Base-by-base conservation (phyloP, 495 filamentous ascomycete species). In the Talaromyces thailandensis region DNA sequence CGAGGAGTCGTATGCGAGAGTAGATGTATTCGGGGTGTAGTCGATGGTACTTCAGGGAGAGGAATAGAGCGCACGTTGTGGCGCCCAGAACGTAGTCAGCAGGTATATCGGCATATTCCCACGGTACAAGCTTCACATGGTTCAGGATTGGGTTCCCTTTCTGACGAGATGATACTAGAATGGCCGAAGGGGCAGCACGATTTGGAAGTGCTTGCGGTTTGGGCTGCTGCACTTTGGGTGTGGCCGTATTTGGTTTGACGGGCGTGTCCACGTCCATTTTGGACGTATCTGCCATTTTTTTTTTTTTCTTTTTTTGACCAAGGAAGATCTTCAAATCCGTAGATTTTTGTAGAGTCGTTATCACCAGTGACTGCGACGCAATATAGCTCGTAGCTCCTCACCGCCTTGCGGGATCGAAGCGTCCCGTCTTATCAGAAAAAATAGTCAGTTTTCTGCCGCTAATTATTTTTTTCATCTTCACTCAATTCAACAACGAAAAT, bases 1-100 rank as follows among this genome's bases (percentile, higher is more conserved):
- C 86, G 8, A 99, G 77, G 35, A 82, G 82, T 52, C 86, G 84
- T 64, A 99, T 91, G 62, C 94, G 90, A 24, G 87, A 90, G 80
- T 97, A 97, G 69, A 99, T 90, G 76, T 99, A 99, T 74, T 98
- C 94, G 1, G 94, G 94, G 72, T 99, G 95, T 53, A 97, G 76
- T 11, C 94, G 91, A 73, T 98, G 94, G 73, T 99, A 99, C 73
- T 99, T 99, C 32, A 99, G 81, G 26, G 88, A 93, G 56, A 98
- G 81, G 68, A 98, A 99, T 6, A 99, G 79, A 1, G 89, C 92
- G 65, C 93, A 97, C 18, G 93, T 93, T 1, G 92, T 97, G 24
- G 78, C 67, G 5, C 94, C 94, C 3, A 99, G 79, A 8, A 90
- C 88, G 69, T 96, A 99, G 74, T 99, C 94, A 18, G 93, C 89